phyloP scores from a whole-genome alignment of 352 stramenopile genomes.

The Pythium aquatile region DNA sequence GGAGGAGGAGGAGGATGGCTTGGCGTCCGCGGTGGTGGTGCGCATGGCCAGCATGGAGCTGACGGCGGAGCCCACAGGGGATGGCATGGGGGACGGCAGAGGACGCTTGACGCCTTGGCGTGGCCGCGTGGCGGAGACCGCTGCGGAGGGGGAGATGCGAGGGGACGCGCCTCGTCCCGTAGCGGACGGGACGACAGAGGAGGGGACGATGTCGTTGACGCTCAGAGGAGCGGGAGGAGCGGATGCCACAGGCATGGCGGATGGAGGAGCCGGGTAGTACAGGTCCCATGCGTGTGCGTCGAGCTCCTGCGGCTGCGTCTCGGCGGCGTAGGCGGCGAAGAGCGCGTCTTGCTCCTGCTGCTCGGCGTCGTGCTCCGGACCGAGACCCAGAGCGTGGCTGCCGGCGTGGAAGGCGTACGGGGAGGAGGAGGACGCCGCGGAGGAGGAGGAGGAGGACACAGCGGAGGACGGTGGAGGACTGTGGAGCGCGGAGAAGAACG shows the following conservation, averaged over 20 bases:
- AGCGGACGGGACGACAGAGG: neutral
- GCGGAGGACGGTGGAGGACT: constrained; percentile 4
- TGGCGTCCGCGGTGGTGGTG: neutral
- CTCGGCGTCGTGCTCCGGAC: constrained; percentile 1
- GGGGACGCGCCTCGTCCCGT: constrained; percentile 6
- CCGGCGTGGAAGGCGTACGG: constrained; percentile 6
- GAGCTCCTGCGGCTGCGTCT: constrained; percentile 33
- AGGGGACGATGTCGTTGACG: neutral
- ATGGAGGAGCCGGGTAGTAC: constrained; percentile 37
- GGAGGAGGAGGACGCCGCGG: neutral
- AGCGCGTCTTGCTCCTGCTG: constrained; percentile 50
- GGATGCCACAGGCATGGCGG: constrained; percentile 19
- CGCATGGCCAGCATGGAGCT: constrained; percentile 74
- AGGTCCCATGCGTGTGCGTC: constrained; percentile 42
- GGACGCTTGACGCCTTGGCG: constrained; percentile 48
- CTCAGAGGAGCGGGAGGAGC: constrained; percentile 1
- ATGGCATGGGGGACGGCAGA: constrained; percentile 35
- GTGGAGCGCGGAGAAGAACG: constrained; percentile 17
- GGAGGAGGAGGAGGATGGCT: neutral
- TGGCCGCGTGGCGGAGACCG: neutral
- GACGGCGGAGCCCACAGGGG: constrained; percentile 48
- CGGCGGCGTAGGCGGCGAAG: constrained; percentile 42
- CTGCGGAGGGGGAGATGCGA: constrained; percentile 7
- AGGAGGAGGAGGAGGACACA: neutral
- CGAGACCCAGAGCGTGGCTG: neutral